Evolutionary conservation across 495 filamentous ascomycete species (phyloP), one percentile per base, ranked within the genome.

Genomic region (Talaromyces liani): DNA sequence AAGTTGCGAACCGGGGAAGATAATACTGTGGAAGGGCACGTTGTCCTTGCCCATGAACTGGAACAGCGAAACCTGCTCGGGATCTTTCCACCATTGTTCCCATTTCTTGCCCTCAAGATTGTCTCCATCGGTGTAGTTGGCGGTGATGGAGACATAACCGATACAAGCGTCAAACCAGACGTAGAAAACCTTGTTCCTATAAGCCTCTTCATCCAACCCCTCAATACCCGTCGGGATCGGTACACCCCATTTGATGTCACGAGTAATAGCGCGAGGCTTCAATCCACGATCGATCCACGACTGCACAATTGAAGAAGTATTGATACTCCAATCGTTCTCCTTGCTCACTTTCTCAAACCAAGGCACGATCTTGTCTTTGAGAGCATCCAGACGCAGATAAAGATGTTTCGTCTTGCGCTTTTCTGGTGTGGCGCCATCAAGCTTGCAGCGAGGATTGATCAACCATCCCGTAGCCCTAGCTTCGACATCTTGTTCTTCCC

Each of bases 1-100:
- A 20, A 98, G 79, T 71, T 97, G 89, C 36, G 85, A 89, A 39
- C 84, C 91, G 6, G 94, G 94, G 78, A 95, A 98, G 70, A 97
- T 92, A 68, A 98, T 89, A 41, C 84, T 87, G 74, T 95, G 92
- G 78, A 93, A 97, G 24, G 90, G 89, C 10, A 96, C 91, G 65
- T 98, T 98, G 78, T 98, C 93, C 76, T 98, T 98, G 73, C 93
- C 93, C 85, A 98, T 88, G 82, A 98, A 98, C 74, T 98, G 94
- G 73, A 94, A 97, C 5, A 98, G 85, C 70, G 88, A 84, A 36
- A 97, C 93, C 45, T 96, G 80, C 24, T 93, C 86, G 6, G 91
- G 91, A 73, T 96, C 87, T 66, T 87, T 86, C 94, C 94, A 98
- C 94, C 94, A 98, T 62, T 87, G 79, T 78, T 96, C 87, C 94